Percentiles rank a stretch among this genome's conserved stretches.
These are phyloP conservation scores for Gyromitra esculenta DNA, from an alignment of 2,329 filamentous ascomycete genomes.

Conservation along the genomic window DNA sequence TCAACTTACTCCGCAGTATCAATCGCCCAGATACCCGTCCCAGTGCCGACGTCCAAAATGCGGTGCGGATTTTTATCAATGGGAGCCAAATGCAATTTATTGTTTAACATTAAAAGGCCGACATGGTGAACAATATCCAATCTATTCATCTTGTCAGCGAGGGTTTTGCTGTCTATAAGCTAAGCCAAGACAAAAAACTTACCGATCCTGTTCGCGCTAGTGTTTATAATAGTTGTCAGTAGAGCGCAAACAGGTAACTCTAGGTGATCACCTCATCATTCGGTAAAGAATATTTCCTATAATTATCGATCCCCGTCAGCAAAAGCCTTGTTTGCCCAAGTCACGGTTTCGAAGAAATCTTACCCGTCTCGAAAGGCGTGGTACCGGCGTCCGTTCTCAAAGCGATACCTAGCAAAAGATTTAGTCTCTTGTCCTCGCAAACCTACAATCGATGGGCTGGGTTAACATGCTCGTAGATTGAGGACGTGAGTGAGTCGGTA, in stretches of 20 bases:
- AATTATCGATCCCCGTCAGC: neutral
- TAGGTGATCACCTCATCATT: conserved; percentile 44
- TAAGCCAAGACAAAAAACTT: neutral
- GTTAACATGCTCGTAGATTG: conserved; percentile 5
- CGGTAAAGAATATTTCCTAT: conserved; percentile 40
- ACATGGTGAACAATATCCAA: conserved; percentile 60
- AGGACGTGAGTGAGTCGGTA: conserved; percentile 20
- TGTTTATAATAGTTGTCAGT: neutral
- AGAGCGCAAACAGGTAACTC: neutral
- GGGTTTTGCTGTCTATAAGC: neutral
- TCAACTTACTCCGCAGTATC: conserved; percentile 57
- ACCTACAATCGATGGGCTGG: neutral
- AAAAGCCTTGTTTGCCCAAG: neutral
- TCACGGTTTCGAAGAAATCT: neutral
- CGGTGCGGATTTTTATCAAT: conserved; percentile 61
- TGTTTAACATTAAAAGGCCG: conserved; percentile 61
- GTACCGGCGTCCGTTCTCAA: conserved; percentile 69
- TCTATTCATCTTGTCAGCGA: conserved; percentile 56
- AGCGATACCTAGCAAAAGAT: conserved; percentile 59
- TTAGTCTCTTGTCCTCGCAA: neutral
- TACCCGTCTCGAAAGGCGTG: conserved; percentile 67
- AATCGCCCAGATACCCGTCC: conserved; percentile 64
- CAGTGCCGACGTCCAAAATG: conserved; percentile 63
- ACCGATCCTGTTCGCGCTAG: conserved; percentile 42
- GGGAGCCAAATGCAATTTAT: conserved; percentile 60